Base-by-base conservation (phyloP, 345 rosid species). In the Euphorbia pulcherrima region DNA sequence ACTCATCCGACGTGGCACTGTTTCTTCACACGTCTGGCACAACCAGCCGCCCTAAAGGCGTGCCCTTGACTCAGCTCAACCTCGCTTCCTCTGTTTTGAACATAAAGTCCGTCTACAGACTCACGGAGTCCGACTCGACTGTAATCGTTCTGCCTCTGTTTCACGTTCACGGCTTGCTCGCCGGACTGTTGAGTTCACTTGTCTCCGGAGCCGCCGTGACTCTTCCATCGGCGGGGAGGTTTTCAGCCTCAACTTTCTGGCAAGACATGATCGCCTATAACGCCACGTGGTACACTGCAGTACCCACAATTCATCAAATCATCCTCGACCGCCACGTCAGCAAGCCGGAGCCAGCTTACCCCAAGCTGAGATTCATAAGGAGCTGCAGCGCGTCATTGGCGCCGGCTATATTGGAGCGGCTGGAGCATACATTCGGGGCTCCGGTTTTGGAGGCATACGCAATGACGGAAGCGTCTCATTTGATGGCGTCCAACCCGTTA, bases 211-310 rank as follows among this genome's bases (percentile, higher is more conserved):
- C 88, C 9, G 86, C 97, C 14, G 89, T 92, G 39, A 47, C 92
- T 21, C 90, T 92, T 35, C 97, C 97, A 0, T 84, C 89, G 3
- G 84, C 89, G 11, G 97, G 96, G 17, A 67, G 94, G 64, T 92
- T 92, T 85, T 89, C 96, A 3, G 96, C 90, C 4, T 83, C 97
- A 0, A 81, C 96, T 5, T 92, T 89, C 68, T 92, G 96, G 96
- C 62, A 67, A 9, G 97, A 92, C 74, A 87, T 92, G 97, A 47
- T 28, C 35, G 53, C 73, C 60, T 86, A 83, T 75, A 71, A 78
- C 14, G 96, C 97, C 30, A 92, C 97, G n/a, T 92, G 97, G 96
- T 89, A 92, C 78, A 89, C 96, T 3, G 92, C 94, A 0, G 96
- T 92, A 58, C 97, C 97, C 2, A 92, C 94, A 2, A 86, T 92